These are phyloP conservation scores for Termitomyces sp. DNA, from an alignment of 768 basidiomycete genomes.

Conservation along the genomic window DNA sequence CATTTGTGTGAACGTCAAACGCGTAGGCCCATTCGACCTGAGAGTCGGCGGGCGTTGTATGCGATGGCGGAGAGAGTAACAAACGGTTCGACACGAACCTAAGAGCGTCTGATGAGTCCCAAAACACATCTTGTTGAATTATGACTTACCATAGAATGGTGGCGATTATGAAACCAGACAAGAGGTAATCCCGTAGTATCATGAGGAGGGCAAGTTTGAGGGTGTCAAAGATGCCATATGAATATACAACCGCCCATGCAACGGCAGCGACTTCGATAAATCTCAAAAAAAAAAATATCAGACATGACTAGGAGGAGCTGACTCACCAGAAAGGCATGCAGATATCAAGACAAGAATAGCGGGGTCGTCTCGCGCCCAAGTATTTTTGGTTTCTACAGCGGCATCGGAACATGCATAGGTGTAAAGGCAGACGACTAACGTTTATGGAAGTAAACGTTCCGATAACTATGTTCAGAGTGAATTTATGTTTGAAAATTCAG, in stretches of 20 bases:
- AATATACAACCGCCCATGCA: constrained; percentile 86
- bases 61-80: constrained; percentile 68
- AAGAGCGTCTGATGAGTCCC: constrained; percentile 9
- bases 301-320: neutral
- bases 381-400: constrained; percentile 88
- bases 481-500: neutral
- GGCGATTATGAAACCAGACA: constrained; percentile 70
- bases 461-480: constrained; percentile 55
- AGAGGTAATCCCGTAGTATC: constrained; percentile 86
- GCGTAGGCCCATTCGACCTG: constrained; percentile 91
- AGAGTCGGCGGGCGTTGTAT: constrained; percentile 66
- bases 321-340: constrained; percentile 70
- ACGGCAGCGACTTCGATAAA: constrained; percentile 63
- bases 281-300: neutral
- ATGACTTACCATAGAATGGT: constrained; percentile 68
- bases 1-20: constrained; percentile 95
- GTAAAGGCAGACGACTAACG: constrained; percentile 46
- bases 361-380: constrained; percentile 97
- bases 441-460: constrained; percentile 97
- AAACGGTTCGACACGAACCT: constrained; percentile 73
- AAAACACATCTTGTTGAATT: neutral
- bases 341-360: constrained; percentile 88
- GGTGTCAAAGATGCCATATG: constrained; percentile 50
- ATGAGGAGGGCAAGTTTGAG: constrained; percentile 72
- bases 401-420: neutral